These are phyloP conservation scores for Populus simonii DNA, from an alignment of 345 rosid genomes.

Conservation along the genomic window DNA sequence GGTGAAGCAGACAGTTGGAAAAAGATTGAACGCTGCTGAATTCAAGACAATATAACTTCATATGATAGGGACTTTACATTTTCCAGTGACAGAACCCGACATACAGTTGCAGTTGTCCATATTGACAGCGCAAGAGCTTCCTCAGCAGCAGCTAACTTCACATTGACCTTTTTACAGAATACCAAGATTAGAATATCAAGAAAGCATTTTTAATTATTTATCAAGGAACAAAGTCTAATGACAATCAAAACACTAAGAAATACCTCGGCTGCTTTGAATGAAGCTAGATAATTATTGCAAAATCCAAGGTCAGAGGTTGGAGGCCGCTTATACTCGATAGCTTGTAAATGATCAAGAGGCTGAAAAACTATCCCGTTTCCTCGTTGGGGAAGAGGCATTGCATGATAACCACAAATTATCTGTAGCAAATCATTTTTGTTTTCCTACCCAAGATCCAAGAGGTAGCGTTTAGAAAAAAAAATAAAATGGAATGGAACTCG, in stretches of 20 bases:
- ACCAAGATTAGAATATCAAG: constrained; percentile 15
- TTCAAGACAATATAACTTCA: constrained; percentile 20
- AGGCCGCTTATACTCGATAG: constrained; percentile 70
- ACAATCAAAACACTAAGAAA: constrained; percentile 4
- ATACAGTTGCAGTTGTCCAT: constrained; percentile 97
- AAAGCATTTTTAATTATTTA: neutral
- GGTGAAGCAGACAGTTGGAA: neutral
- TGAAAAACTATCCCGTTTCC: constrained; percentile 69
- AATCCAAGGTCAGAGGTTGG: constrained; percentile 55
- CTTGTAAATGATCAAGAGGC: constrained; percentile 90
- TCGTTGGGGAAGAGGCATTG: constrained; percentile 57
- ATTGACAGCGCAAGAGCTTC: constrained; percentile 84
- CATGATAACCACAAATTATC: constrained; percentile 83
- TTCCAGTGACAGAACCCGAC: constrained; percentile 89
- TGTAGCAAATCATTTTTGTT: constrained; percentile 74
- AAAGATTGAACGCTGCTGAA: constrained; percentile 6
- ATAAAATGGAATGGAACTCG: constrained; percentile 12
- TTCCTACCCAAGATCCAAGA: constrained; percentile 51
- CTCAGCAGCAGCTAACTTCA: constrained; percentile 78
- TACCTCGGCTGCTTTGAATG: constrained; percentile 71
- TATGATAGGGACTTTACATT: constrained; percentile 52
- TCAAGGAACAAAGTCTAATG: constrained; percentile 15
- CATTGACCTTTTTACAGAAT: constrained; percentile 53
- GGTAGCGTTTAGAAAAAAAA: constrained; percentile 12
- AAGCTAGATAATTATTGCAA: constrained; percentile 38